Evolutionary conservation across 106 monocot species (phyloP), one percentile per base, ranked within the genome.

Genomic region (Acanthochlamys bracteata): DNA sequence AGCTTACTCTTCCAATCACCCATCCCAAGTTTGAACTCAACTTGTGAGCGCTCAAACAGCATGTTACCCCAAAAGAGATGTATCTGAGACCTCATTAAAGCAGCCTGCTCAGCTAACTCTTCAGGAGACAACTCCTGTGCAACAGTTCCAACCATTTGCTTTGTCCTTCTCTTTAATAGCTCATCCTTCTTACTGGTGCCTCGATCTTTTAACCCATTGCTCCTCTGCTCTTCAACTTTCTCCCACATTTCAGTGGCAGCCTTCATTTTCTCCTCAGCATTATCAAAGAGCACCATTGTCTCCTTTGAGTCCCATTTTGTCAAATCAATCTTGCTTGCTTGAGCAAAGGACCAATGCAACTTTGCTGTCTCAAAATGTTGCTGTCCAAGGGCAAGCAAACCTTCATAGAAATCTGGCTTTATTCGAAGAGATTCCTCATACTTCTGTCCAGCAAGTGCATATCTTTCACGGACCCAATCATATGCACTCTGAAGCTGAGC

Each of bases 21-120:
- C 52, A 78, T 13, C 10, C 79, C 70, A 17, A 96, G 85, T 67
- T 91, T 91, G 59, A 78, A 96, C 39, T 91, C 96, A 43, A 96
- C 83, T 55, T 91, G 96, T 39, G 96, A 96, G 3, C 91, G 81
- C 73, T 96, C 96, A 74, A 96, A 96, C 17, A 91, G 83, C 91
- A 96, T 80, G 73, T 96, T 96, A 33, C 96, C 96, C 90, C 96
- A 96, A 43, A 91, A 96, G 0, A 96, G 73, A 83, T 96, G 96
- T 76, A 96, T 96, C 76, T 96, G 96, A 59, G 89, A 89, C 64
- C 87, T 84, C 90, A 91, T 96, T 17, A 79, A 85, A 4, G 80
- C 67, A 66, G 88, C 84, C 66, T 91, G 88, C 61, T 96, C 96
- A 26, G 78, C 85, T 51, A 76, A 74, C 65, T 88, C 96, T 24